These are phyloP conservation scores for Hanseniaspora mollemarum DNA, from an alignment of 805 yeast species.

Conservation along the genomic window DNA sequence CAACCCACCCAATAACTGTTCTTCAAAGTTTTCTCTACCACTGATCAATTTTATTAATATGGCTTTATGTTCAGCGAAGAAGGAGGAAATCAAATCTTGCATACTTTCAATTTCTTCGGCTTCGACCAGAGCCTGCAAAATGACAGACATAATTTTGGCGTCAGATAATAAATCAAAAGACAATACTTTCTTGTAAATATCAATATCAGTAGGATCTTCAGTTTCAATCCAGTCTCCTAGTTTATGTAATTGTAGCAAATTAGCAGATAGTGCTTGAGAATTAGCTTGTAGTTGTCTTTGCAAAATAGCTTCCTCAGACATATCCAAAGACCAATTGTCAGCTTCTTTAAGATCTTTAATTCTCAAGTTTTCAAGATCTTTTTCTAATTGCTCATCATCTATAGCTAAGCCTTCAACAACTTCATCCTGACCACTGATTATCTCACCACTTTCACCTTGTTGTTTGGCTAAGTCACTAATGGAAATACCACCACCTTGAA, in stretches of 20 bases:
- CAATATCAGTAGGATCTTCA: slow-evolving; percentile 72
- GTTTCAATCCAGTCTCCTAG: slow-evolving; percentile 80
- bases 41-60: slow-evolving; percentile 63
- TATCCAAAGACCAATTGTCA: slow-evolving; percentile 95
- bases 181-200: slow-evolving; percentile 77
- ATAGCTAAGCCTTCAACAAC: slow-evolving; percentile 35
- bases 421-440: slow-evolving; percentile 49
- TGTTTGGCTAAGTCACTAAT: slow-evolving; percentile 66
- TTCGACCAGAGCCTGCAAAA: slow-evolving; percentile 73
- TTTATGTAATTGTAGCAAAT: slow-evolving; percentile 46
- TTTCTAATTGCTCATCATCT: slow-evolving; percentile 11
- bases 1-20: slow-evolving; percentile 86
- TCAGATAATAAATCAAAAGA: slow-evolving; percentile 64
- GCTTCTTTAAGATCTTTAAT: slow-evolving; percentile 55
- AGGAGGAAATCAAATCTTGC: slow-evolving; percentile 27
- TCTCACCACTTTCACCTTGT: slow-evolving; percentile 23
- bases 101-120: slow-evolving; percentile 52
- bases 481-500: slow-evolving; percentile 76
- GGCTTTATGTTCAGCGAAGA: slow-evolving; percentile 69
- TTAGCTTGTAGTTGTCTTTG: slow-evolving; percentile 71
- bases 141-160: slow-evolving; percentile 73
- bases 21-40: slow-evolving; percentile 58
- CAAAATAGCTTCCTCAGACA: slow-evolving; percentile 89
- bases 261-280: slow-evolving; percentile 34
- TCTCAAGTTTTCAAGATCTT: slow-evolving; percentile 33